These are phyloP conservation scores for Prunus fruticosa DNA, from an alignment of 306 rosid genomes.

Conservation along the genomic window DNA sequence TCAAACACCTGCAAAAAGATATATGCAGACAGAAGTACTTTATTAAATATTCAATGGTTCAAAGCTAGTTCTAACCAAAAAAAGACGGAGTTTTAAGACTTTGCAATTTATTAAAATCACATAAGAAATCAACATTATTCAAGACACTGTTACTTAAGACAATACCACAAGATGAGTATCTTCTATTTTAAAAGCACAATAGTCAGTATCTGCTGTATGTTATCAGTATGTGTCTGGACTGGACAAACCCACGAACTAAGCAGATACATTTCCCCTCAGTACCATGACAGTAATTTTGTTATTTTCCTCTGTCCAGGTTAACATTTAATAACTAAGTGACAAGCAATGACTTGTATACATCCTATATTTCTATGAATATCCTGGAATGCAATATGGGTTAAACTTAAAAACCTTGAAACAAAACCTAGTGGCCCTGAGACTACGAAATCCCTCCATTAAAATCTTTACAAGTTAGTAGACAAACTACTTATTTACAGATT, in stretches of 20 bases:
- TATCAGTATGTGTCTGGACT: background rate
- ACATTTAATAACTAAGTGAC: background rate
- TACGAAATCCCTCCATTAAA: background rate
- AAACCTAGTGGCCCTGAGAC: background rate
- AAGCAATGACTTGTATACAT: background rate
- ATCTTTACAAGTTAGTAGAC: background rate
- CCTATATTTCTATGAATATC: background rate
- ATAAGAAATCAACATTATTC: too few species aligned
- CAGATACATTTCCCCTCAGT: background rate
- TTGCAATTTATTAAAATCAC: too few species aligned
- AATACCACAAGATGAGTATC: background rate
- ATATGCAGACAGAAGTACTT: slow-evolving; percentile 5
- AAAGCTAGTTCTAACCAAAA: too few species aligned
- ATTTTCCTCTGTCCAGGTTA: background rate
- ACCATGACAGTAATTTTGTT: background rate
- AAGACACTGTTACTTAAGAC: background rate
- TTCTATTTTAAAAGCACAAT: background rate
- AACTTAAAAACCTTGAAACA: background rate
- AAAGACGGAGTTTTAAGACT: too few species aligned
- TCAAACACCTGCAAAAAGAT: slow-evolving; percentile 73
- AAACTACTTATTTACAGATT: background rate
- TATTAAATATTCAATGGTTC: too few species aligned
- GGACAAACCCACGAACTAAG: background rate
- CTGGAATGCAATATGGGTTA: background rate
- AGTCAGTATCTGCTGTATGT: background rate